These are phyloP conservation scores for Myxozyma kluyveri DNA, from an alignment of 805 yeast species.

Conservation along the genomic window DNA sequence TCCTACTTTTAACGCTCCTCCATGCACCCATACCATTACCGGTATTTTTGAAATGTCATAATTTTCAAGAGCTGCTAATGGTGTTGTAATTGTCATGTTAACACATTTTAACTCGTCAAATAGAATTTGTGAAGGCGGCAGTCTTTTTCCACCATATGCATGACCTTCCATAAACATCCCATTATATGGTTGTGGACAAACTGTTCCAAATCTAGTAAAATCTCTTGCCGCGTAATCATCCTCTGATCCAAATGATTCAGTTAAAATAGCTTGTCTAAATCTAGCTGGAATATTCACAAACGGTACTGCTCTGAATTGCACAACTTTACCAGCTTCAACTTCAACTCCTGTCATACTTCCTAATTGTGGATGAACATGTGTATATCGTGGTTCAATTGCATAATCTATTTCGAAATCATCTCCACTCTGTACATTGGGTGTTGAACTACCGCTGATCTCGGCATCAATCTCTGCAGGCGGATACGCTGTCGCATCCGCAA, in stretches of 20 bases:
- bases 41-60: constrained; percentile 1
- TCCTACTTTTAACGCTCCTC: constrained; percentile 46
- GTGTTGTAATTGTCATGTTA: constrained; percentile 16
- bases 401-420: constrained; percentile 47
- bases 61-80: constrained; percentile 1
- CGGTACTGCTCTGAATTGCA: constrained; percentile 17
- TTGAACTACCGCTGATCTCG: background rate
- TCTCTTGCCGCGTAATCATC: too few relatives aligned
- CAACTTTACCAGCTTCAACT: constrained; percentile 4
- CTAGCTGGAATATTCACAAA: constrained; percentile 12
- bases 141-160: constrained; percentile 10
- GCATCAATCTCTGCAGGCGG: background rate
- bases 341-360: constrained; percentile 14
- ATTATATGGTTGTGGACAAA: constrained; percentile 17
- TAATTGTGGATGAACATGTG: constrained; percentile 10
- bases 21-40: constrained; percentile 40
- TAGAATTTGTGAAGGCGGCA: constrained; percentile 7
- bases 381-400: constrained; percentile 48
- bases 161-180: constrained; percentile 12
- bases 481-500: background rate
- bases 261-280: constrained; percentile 14
- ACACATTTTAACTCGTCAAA: constrained; percentile 20
- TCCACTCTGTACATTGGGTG: constrained; percentile 34
- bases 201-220: constrained; percentile 14
- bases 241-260: background rate